phyloP scores from a whole-genome alignment of 768 basidiomycete genomes.

The Leccinellum luteum region DNA sequence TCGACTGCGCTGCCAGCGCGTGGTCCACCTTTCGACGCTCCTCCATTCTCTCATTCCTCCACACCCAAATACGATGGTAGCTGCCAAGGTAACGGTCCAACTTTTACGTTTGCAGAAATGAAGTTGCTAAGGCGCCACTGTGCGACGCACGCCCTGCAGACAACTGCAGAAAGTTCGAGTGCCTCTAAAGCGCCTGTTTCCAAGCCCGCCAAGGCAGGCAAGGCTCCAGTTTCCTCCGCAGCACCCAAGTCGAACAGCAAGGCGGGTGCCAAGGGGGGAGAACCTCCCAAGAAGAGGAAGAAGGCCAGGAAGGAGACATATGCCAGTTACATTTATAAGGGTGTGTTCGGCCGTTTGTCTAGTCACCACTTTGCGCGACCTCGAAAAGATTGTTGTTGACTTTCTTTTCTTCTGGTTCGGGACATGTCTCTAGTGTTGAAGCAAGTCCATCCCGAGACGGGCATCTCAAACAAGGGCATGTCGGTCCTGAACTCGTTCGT shows the following conservation, averaged over 20 bases:
- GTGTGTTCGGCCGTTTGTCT: slow-evolving; percentile 24
- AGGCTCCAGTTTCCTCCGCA: slow-evolving; percentile 48
- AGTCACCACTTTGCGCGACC: not conserved
- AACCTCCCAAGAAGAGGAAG: slow-evolving; percentile 51
- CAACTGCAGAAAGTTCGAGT: not conserved
- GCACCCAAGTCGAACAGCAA: slow-evolving; percentile 35
- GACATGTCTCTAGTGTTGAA: slow-evolving; percentile 43
- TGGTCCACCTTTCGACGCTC: not conserved
- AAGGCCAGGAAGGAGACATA: slow-evolving; percentile 60
- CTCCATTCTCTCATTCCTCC: no score
- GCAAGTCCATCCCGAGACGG: slow-evolving; percentile 74
- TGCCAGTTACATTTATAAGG: slow-evolving; percentile 65
- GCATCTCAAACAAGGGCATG: slow-evolving; percentile 70
- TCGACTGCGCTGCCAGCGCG: not conserved
- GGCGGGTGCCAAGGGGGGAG: slow-evolving; percentile 17
- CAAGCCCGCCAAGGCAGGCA: slow-evolving; percentile 50
- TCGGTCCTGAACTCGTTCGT: slow-evolving; percentile 60
- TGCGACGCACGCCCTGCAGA: not conserved
- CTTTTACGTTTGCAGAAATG: no score
- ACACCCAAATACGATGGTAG: not conserved
- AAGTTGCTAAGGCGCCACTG: not conserved
- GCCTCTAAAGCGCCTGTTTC: slow-evolving; percentile 35
- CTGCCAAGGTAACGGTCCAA: not conserved
- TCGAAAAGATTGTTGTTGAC: not conserved
- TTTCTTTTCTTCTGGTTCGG: not conserved